A percentile compares a stretch with the other conserved stretches of the same genome.
Evolutionary conservation across 2,329 filamentous ascomycete genomes (phyloP).

Genomic region (Hypoxylon sp.): DNA sequence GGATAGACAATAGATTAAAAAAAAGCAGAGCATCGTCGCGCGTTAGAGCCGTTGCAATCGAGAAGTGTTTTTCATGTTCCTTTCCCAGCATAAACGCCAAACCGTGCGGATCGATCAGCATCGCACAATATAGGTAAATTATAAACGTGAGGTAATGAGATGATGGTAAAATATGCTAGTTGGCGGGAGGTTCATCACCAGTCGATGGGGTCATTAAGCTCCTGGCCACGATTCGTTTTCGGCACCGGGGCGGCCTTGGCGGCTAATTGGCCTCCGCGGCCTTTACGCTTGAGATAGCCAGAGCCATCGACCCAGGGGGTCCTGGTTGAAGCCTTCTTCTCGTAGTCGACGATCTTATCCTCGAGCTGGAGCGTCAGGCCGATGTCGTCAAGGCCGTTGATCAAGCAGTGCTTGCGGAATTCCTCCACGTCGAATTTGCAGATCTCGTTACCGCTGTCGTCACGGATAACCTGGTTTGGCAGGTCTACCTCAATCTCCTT

Average conservation of each 20-base stretch:
- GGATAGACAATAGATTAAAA: background rate
- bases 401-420: constrained; percentile 92
- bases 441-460: constrained; percentile 77
- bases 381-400: constrained; percentile 96
- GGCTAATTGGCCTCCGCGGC: constrained; percentile 62
- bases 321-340: constrained; percentile 78
- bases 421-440: constrained; percentile 88
- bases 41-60: background rate
- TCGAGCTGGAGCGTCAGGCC: constrained; percentile 93
- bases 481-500: constrained; percentile 91
- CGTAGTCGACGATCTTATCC: constrained; percentile 86
- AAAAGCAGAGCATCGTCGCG: background rate
- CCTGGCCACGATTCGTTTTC: constrained; percentile 88
- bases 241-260: constrained; percentile 77
- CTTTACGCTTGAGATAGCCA: constrained; percentile 77
- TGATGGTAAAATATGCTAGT: background rate
- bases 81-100: constrained; percentile 21
- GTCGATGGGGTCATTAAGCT: constrained; percentile 85
- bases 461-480: constrained; percentile 83
- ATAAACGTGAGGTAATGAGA: background rate
- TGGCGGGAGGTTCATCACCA: constrained; percentile 68
- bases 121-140: background rate
- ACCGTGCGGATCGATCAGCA: background rate
- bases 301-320: constrained; percentile 94
- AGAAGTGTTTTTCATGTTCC: constrained; percentile 8